A percentile compares a stretch with the other conserved stretches of the same genome.
phyloP scores from a whole-genome alignment of 768 basidiomycete genomes.

The Lactifluus subvellereus region DNA sequence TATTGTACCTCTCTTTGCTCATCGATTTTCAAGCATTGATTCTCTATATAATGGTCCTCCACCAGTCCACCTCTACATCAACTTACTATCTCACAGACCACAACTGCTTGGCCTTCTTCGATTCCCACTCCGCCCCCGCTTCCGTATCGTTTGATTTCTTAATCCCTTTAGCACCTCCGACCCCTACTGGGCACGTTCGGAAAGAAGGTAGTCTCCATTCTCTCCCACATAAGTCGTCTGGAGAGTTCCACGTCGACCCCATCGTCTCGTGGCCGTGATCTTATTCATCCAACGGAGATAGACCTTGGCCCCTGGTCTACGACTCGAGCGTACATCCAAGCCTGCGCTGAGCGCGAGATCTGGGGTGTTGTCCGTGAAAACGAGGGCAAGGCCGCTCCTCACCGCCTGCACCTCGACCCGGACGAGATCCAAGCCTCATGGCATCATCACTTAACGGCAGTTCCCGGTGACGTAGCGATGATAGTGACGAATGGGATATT shows the following conservation, averaged over 20 bases:
- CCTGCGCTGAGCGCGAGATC: constrained; percentile 67
- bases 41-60: constrained; percentile 60
- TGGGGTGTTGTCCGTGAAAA: constrained; percentile 65
- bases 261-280: constrained; percentile 86
- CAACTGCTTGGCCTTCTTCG: constrained; percentile 24
- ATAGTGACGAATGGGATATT: constrained; percentile 72
- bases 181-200: background rate
- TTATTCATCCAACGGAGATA: constrained; percentile 59
- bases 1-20: constrained; percentile 67
- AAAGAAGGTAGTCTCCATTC: background rate
- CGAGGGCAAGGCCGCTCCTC: constrained; percentile 70
- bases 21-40: constrained; percentile 70
- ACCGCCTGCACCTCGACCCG: constrained; percentile 74
- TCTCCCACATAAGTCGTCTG: constrained; percentile 19
- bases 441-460: constrained; percentile 60
- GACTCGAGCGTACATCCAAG: constrained; percentile 51
- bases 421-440: constrained; percentile 66
- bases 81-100: background rate
- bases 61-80: constrained; percentile 4
- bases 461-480: constrained; percentile 71
- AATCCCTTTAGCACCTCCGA: constrained; percentile 16
- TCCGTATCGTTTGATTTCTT: constrained; percentile 3
- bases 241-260: constrained; percentile 60
- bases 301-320: constrained; percentile 76
- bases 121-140: constrained; percentile 28